Conservation (phyloP, 202 grass and related monocot genomes). For the Eragrostis tef region DNA sequence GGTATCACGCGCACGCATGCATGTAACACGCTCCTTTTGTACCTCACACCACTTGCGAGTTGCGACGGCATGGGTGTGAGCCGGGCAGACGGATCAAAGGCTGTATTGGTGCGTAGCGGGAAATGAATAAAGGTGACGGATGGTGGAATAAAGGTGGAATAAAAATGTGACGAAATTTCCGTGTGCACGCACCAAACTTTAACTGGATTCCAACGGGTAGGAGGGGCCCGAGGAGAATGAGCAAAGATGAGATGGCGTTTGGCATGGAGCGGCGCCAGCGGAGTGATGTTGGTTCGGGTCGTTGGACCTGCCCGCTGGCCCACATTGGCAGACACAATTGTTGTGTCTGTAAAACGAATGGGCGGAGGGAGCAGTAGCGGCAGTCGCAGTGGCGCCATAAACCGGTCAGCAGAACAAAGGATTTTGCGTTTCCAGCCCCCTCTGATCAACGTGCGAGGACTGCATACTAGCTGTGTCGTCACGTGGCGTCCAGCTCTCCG, state of each 20-base stretch:
- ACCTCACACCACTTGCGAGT: too few relatives aligned
- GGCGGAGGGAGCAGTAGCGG: too few relatives aligned
- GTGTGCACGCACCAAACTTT: neutral
- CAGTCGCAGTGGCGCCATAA: too few relatives aligned
- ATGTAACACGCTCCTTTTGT: too few relatives aligned
- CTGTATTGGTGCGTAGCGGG: neutral
- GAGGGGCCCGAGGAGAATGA: neutral
- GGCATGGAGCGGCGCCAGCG: neutral
- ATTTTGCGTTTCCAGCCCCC: too few relatives aligned
- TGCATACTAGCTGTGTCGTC: too few relatives aligned
- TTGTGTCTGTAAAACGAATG: neutral
- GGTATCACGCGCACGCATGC: too few relatives aligned
- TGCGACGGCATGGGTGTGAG: too few relatives aligned
- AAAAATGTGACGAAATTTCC: neutral
- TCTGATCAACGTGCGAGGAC: too few relatives aligned
- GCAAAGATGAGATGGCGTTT: neutral
- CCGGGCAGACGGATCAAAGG: neutral
- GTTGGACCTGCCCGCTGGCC: neutral
- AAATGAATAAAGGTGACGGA: neutral
- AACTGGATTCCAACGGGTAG: neutral
- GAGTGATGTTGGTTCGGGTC: neutral
- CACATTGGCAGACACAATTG: neutral
- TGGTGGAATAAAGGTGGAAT: neutral
- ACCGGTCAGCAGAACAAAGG: too few relatives aligned
- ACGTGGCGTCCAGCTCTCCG: neutral